phyloP scores from a whole-genome alignment of 148 eudicot genomes.

The Fallopia convolvulus region DNA sequence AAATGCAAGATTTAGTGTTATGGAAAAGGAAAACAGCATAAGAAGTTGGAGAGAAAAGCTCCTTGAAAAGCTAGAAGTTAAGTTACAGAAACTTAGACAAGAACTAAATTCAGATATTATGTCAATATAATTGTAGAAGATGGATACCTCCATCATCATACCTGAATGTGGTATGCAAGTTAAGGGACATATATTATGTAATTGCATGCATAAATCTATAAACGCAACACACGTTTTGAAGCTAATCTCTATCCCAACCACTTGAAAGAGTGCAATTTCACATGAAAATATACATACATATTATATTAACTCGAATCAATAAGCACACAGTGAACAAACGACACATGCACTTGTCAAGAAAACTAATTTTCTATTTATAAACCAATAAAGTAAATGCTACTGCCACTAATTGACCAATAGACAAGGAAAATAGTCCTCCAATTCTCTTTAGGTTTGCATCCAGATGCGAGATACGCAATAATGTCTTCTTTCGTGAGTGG shows the following conservation, averaged over 20 bases:
- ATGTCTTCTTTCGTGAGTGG: constrained; percentile 96
- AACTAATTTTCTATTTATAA: not conserved
- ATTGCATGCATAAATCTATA: not conserved
- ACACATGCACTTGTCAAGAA: not conserved
- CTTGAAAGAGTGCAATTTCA: constrained; percentile 1
- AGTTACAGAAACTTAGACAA: not conserved
- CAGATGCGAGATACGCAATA: constrained; percentile 78
- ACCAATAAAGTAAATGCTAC: not conserved
- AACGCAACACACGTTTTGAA: not conserved
- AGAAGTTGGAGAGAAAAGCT: not conserved
- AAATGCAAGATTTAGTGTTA: not conserved
- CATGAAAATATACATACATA: not conserved
- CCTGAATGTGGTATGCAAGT: not conserved
- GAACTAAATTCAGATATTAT: not conserved
- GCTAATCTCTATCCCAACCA: not conserved
- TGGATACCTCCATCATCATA: not conserved
- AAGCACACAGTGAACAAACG: not conserved
- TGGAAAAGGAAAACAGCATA: not conserved
- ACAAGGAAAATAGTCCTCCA: constrained; percentile 64
- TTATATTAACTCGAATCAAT: not conserved
- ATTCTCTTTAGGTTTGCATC: constrained; percentile 93
- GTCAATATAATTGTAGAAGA: not conserved
- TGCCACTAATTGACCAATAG: not conserved
- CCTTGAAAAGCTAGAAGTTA: not conserved
- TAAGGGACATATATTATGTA: not conserved